A percentile compares a stretch with the other conserved stretches of the same genome.
Evolutionary conservation across 2,329 filamentous ascomycete genomes (phyloP).

Genomic region (Amauroascus niger): DNA sequence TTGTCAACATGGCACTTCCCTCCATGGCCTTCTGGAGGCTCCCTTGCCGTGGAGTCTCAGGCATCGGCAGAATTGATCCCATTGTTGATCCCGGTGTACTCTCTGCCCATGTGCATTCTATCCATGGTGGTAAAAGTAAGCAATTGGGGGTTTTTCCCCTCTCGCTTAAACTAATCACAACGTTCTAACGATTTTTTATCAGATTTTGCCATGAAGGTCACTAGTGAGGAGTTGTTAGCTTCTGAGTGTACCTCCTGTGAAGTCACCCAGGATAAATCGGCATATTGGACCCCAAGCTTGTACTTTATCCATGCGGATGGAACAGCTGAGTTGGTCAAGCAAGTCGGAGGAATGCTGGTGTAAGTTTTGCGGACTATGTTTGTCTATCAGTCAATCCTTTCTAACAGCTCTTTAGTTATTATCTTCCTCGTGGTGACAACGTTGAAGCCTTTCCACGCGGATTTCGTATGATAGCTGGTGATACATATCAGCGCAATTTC

Average conservation of each 20-base stretch:
- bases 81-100: slow-evolving; percentile 54
- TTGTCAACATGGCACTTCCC: slow-evolving; percentile 15
- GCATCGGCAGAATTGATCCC: slow-evolving; percentile 65
- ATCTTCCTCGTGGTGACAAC: slow-evolving; percentile 59
- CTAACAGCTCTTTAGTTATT: slow-evolving; percentile 53
- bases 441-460: slow-evolving; percentile 63
- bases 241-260: slow-evolving; percentile 71
- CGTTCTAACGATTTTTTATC: background rate
- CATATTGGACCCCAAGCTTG: slow-evolving; percentile 72
- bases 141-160: slow-evolving; percentile 20
- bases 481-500: slow-evolving; percentile 59
- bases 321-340: slow-evolving; percentile 56
- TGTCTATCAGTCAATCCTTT: background rate
- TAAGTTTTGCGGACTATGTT: slow-evolving; percentile 43
- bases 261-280: slow-evolving; percentile 72
- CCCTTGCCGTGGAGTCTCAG: slow-evolving; percentile 64
- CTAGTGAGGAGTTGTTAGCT: slow-evolving; percentile 47
- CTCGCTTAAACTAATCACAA: background rate
- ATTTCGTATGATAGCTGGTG: slow-evolving; percentile 76
- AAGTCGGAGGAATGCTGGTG: slow-evolving; percentile 77
- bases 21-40: slow-evolving; percentile 77
- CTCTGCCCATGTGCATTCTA: slow-evolving; percentile 60
- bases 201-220: slow-evolving; percentile 57
- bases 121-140: slow-evolving; percentile 69
- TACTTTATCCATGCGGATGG: slow-evolving; percentile 67